Evolutionary conservation across 371 early-diverging fungal species (phyloP), one percentile per base, ranked within the genome.

Genomic region (Umbelopsis sp.): DNA sequence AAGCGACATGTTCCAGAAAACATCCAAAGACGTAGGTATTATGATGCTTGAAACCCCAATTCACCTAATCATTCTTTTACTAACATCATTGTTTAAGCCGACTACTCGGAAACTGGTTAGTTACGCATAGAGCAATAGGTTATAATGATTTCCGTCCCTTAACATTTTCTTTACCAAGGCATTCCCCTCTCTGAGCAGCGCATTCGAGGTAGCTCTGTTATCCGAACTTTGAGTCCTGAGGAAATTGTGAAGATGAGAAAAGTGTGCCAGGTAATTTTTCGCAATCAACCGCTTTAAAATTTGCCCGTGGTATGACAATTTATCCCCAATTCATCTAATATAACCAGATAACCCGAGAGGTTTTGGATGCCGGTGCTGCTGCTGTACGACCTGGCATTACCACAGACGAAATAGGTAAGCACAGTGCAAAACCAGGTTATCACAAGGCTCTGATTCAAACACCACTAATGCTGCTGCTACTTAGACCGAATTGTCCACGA

Each of bases 371-470:
- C 52, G 97, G 92, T 65, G 89, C 88, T 24, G 86, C 87, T 24
- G 91, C 94, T 51, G 86, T 94, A 69, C 88, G 87, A 71, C 85
- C 88, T 48, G 99, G 99, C 20, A 88, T 92, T 7, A 97, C 97
- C 1, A 97, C 98, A 0, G 96, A 93, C 68, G 95, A 94, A 72
- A 93, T 99, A 67, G 87, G 82, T 79, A 72, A 67, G 44, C 35
- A 50, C 35, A 66, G 9, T 38, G 7, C 14, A 16, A 65, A n/a
- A 52, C 45, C 7, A 62, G 24, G 37, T 9, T 24, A 6, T 18
- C 46, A 35, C 0, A 7, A 41, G 4, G 41, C 12, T 22, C 22
- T 3, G 41, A 41, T 41, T 41, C 0, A 41, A 70, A 52, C 35
- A 20, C 1, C 24, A 3, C 25, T 37, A 10, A 64, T 10, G 51